Conservation (phyloP, 805 yeast species). For the Yarrowia yakushimensis region DNA sequence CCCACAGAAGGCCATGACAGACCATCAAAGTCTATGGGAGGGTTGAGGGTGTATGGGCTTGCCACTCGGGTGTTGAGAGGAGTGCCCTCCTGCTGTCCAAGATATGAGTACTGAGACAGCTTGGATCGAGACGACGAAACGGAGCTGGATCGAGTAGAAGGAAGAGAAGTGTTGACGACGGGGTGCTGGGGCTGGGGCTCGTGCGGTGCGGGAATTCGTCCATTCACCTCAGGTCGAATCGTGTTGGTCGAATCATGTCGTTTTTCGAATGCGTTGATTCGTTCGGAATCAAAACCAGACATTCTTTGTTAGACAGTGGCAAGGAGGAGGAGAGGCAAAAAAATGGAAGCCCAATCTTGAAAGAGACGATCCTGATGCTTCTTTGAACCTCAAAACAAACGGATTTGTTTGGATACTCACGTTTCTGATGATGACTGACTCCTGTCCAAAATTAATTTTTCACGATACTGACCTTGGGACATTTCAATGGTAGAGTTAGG, state of each 20-base stretch:
- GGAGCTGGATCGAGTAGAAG: constrained; percentile 1
- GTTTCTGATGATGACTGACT: neutral
- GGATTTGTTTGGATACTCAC: neutral
- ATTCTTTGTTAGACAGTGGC: neutral
- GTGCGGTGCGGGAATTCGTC: neutral
- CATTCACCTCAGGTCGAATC: constrained; percentile 11
- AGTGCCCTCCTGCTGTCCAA: neutral
- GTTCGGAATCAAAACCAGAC: neutral
- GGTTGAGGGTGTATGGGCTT: constrained; percentile 74
- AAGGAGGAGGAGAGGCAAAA: no score
- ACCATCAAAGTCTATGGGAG: constrained; percentile 87
- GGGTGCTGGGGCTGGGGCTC: neutral
- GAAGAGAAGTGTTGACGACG: neutral
- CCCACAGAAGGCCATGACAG: constrained; percentile 92
- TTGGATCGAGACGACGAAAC: constrained; percentile 13
- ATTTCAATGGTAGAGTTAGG: neutral
- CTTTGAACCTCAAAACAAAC: neutral
- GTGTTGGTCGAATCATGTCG: constrained; percentile 21
- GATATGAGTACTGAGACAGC: constrained; percentile 8
- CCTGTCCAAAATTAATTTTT: constrained; percentile 7
- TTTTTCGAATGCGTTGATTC: constrained; percentile 7
- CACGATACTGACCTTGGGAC: constrained; percentile 1
- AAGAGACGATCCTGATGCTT: no score
- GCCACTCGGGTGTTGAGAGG: constrained; percentile 44
- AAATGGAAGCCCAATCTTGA: neutral